Evolutionary conservation across 768 basidiomycete genomes (phyloP).

Genomic region (Ramaria rubella): DNA sequence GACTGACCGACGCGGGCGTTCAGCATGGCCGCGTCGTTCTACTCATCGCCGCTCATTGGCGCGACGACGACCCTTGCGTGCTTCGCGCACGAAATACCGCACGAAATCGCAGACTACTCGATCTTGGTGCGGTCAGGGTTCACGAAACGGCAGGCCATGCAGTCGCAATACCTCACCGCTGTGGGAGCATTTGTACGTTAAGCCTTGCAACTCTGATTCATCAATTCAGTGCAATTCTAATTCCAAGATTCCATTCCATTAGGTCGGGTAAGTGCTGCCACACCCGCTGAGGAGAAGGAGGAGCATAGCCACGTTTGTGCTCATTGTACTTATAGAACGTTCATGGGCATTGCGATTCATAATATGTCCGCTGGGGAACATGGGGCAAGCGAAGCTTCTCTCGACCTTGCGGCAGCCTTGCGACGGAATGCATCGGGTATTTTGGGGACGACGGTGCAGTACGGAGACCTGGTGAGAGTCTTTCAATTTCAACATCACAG

Average conservation of each 20-base stretch:
- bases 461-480: constrained; percentile 68
- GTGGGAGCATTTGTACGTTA: constrained; percentile 82
- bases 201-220: constrained; percentile 18
- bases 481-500: too few species aligned
- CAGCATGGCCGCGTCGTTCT: constrained; percentile 95
- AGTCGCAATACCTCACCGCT: constrained; percentile 86
- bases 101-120: constrained; percentile 97
- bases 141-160: constrained; percentile 88
- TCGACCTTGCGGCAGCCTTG: constrained; percentile 71
- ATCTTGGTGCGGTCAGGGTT: constrained; percentile 87
- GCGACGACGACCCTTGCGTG: constrained; percentile 94
- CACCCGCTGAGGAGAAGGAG: too few species aligned
- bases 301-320: too few species aligned
- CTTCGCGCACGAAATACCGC: constrained; percentile 92
- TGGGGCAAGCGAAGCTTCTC: constrained; percentile 28
- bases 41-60: constrained; percentile 88
- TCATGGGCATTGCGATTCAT: constrained; percentile 83
- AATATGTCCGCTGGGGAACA: constrained; percentile 50
- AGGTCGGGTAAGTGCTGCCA: constrained; percentile 34
- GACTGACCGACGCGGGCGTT: constrained; percentile 5
- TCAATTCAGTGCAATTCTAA: constrained; percentile 9
- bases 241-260: neutral
- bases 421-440: constrained; percentile 70
- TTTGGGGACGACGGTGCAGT: constrained; percentile 74
- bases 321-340: constrained; percentile 48